phyloP scores from a whole-genome alignment of 176 grass and related monocot genomes.

The Areca catechu region DNA sequence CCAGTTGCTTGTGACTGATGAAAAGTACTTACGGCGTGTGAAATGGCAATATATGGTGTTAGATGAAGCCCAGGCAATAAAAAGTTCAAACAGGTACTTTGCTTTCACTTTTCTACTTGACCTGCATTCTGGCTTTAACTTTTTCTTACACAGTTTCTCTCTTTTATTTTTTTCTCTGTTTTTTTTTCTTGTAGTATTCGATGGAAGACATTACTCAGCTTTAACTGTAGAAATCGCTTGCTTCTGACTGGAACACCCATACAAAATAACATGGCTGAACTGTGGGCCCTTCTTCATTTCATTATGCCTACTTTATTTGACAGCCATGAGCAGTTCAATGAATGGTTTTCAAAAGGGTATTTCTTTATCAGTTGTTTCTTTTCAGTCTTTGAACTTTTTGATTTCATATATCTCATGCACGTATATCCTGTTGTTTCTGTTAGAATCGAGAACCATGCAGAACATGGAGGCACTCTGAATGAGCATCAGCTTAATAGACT shows the following conservation, averaged over 20 bases:
- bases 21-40: conserved; percentile 88
- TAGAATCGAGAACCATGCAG: conserved; percentile 96
- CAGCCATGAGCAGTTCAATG: conserved; percentile 96
- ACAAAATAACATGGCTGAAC: conserved; percentile 98
- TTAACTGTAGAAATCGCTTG: conserved; percentile 98
- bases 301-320: conserved; percentile 99
- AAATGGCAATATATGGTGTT: conserved; percentile 99
- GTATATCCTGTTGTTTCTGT: conserved; percentile 17
- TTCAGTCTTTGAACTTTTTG: conserved; percentile 19
- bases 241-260: conserved; percentile 98
- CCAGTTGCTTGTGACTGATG: conserved; percentile 94
- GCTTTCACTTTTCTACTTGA: no score
- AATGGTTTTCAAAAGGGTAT: conserved; percentile 99
- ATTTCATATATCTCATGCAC: conserved; percentile 17
- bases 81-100: conserved; percentile 90
- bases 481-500: conserved; percentile 99
- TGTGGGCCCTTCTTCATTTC: conserved; percentile 99
- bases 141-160: no score
- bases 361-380: conserved; percentile 2
- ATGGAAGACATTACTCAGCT: conserved; percentile 96
- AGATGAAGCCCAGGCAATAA: conserved; percentile 98
- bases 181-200: conserved; percentile 61
- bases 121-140: no score
- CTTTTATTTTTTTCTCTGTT: neutral
- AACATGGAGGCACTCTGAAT: conserved; percentile 97